Evolutionary conservation across 306 rosid species (phyloP).

Genomic region (Rosa lucieae): DNA sequence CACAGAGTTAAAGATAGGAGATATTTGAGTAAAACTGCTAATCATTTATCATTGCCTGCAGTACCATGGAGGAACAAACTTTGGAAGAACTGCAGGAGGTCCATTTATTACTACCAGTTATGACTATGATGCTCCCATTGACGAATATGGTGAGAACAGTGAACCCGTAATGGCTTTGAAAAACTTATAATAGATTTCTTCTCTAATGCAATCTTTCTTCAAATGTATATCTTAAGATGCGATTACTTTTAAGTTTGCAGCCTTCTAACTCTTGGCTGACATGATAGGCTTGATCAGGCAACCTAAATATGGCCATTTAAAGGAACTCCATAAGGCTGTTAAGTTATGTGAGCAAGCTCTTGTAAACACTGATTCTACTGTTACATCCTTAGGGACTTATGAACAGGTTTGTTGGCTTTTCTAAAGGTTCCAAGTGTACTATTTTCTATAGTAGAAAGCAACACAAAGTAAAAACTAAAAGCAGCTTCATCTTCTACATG

Average conservation of each 20-base stretch:
- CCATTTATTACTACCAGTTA: conserved; percentile 57
- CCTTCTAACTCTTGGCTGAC: not conserved
- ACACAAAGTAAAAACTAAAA: not conserved
- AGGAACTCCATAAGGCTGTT: conserved; percentile 64
- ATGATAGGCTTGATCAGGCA: conserved; percentile 52
- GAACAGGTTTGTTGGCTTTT: conserved; percentile 33
- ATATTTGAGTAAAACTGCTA: not conserved
- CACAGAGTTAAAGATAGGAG: not conserved
- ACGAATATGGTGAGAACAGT: conserved; percentile 47
- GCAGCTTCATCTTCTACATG: not conserved
- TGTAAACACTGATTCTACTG: conserved; percentile 56
- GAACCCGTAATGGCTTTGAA: not conserved
- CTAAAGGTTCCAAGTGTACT: not conserved
- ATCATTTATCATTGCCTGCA: not conserved
- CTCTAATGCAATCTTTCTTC: not conserved
- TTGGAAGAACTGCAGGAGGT: conserved; percentile 54
- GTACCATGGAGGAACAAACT: conserved; percentile 58
- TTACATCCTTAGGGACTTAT: conserved; percentile 46
- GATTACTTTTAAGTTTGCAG: not conserved
- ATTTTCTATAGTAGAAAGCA: conserved; percentile 13
- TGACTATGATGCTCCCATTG: conserved; percentile 59
- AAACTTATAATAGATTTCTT: not conserved
- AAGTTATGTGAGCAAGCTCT: conserved; percentile 68
- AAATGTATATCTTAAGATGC: not conserved
- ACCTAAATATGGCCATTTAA: conserved; percentile 81